Base-by-base conservation (phyloP, 2,329 filamentous ascomycete genomes). In the Chaetoscypha palmicola region DNA sequence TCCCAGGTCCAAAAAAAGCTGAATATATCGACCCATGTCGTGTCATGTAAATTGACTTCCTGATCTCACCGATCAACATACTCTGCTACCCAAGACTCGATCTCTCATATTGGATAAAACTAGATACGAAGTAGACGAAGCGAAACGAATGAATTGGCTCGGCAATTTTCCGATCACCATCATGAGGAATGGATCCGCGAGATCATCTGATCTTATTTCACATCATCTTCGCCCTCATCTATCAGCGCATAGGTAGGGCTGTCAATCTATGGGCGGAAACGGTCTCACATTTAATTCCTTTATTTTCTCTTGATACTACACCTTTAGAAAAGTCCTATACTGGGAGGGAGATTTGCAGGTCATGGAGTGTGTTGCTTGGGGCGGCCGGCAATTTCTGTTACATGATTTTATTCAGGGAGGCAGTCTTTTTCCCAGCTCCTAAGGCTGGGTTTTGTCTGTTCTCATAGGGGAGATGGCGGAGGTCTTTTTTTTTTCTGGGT, bases 381-480 rank as follows among this genome's bases (percentile, higher is more conserved):
- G 22, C n/a, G 16, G 40, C 34, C 31, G 54, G 45, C 39, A 49
- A 46, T 47, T 48, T 38, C 46, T 51, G 54, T 48, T 51, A 53
- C 53, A 59, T 51, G 38, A 23, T 16, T 16, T 33, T 33, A 44
- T 55, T 66, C 64, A 61, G 63, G 52, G 62, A 55, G 63, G 60
- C 61, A 67, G 64, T 56, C 61, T 68, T 68, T 67, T 69, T 64
- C 64, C 64, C 64, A 60, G 60, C 62, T 58, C 51, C 41, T 38
- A 54, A 50, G 49, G 44, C 34, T 47, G 52, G 51, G 48, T 58
- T 56, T 55, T 55, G 47, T 52, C 52, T 55, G 44, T 50, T 20
- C 50, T 58, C 50, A 53, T 43, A 37, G 46, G 24, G 43, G 51
- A 46, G 46, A 49, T 14, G 47, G 45, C 36, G 5, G 11, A 32